Conservation (phyloP, 306 rosid species). For the Cucurbita pepo region DNA sequence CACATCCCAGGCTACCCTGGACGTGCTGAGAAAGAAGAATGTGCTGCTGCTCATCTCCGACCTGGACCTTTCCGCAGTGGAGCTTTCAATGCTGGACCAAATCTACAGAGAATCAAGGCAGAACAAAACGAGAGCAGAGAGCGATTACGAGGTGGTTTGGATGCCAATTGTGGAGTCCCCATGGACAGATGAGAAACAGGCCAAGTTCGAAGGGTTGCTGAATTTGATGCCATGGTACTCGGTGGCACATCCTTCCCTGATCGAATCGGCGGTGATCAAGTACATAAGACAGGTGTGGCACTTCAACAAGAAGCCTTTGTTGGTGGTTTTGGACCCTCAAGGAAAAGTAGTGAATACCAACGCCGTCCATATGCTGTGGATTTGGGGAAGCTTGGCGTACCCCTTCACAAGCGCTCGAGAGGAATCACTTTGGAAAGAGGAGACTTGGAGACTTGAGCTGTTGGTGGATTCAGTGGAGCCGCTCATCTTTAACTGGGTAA, state of each 20-base stretch:
- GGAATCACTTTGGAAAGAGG: conserved; percentile 50
- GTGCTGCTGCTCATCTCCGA: conserved; percentile 44
- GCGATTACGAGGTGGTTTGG: conserved; percentile 39
- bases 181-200: conserved; percentile 8
- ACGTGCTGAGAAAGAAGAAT: conserved; percentile 40
- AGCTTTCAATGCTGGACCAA: conserved; percentile 38
- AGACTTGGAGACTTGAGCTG: conserved; percentile 41
- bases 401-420: conserved; percentile 45
- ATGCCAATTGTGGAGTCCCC: conserved; percentile 29
- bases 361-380: conserved; percentile 62
- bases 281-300: conserved; percentile 39
- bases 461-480: conserved; percentile 34
- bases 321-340: conserved; percentile 47
- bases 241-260: conserved; percentile 29
- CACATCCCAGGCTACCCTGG: conserved; percentile 35
- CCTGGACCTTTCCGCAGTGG: conserved; percentile 28
- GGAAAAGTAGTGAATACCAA: conserved; percentile 41
- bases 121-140: conserved; percentile 14
- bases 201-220: conserved; percentile 11
- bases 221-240: conserved; percentile 40
- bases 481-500: conserved; percentile 36
- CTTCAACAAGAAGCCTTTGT: conserved; percentile 33
- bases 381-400: conserved; percentile 50
- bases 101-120: conserved; percentile 33
- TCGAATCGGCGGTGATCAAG: conserved; percentile 25